Percentiles rank a stretch among this genome's conserved stretches.
Conservation (phyloP, 306 rosid genomes). For the Citrullus amarus region DNA sequence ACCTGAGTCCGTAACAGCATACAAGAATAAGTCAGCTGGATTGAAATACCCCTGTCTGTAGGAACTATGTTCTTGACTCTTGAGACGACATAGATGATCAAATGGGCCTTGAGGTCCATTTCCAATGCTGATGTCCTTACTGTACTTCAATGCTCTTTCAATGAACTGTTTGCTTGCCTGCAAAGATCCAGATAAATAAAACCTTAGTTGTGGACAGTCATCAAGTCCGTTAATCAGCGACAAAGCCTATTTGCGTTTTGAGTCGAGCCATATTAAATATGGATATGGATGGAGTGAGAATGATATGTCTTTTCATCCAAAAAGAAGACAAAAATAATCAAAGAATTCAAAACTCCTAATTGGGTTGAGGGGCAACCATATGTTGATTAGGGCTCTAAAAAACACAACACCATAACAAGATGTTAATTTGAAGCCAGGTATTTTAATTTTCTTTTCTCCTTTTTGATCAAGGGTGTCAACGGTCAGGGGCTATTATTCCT, state of each 20-base stretch:
- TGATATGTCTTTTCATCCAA: not conserved
- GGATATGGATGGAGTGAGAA: not conserved
- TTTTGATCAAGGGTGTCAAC: no score
- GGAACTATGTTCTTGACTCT: conserved; percentile 26
- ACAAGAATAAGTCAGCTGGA: conserved; percentile 53
- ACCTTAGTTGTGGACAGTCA: not conserved
- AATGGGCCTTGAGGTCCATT: conserved; percentile 84
- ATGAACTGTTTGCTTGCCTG: conserved; percentile 66
- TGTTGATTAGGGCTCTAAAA: not conserved
- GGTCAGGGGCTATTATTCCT: not conserved
- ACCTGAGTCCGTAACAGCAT: conserved; percentile 78
- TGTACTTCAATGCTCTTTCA: conserved; percentile 55
- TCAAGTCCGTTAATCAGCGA: not conserved
- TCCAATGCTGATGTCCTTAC: conserved; percentile 70
- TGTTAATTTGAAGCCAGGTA: not conserved
- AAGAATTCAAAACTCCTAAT: not conserved
- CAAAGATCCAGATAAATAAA: conserved; percentile 16
- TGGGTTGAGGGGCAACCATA: not conserved
- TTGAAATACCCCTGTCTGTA: conserved; percentile 39
- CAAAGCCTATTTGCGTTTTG: not conserved
- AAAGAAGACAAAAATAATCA: not conserved
- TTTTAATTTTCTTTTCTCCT: not conserved
- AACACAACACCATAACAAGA: not conserved
- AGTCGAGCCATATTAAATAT: not conserved
- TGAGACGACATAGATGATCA: conserved; percentile 59